phyloP scores from a whole-genome alignment of 2,329 filamentous ascomycete species.

The Cryphonectria naterciae region DNA sequence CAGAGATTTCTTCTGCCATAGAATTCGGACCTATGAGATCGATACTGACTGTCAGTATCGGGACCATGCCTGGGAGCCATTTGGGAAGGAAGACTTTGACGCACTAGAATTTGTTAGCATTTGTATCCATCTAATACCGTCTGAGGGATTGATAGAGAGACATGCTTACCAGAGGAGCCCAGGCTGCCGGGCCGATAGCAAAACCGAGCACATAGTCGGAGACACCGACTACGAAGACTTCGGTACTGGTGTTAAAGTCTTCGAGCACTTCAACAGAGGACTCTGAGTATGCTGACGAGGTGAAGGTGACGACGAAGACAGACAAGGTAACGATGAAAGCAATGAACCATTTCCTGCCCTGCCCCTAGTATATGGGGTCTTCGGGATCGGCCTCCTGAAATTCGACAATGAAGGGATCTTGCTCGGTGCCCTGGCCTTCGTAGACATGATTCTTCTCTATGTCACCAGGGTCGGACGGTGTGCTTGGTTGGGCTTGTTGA shows the following conservation, averaged over 20 bases:
- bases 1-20: slow-evolving; percentile 19
- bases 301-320: slow-evolving; percentile 52
- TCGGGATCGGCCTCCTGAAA: slow-evolving; percentile 50
- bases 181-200: slow-evolving; percentile 58
- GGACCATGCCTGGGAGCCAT: not conserved
- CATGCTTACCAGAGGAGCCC: slow-evolving; percentile 54
- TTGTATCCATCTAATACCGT: not conserved
- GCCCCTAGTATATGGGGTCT: slow-evolving; percentile 45
- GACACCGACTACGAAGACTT: slow-evolving; percentile 52
- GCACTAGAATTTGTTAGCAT: not conserved
- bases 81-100: not conserved
- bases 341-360: slow-evolving; percentile 45
- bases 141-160: slow-evolving; percentile 39
- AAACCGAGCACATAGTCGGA: slow-evolving; percentile 63
- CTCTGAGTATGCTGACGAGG: slow-evolving; percentile 54
- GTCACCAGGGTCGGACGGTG: not conserved
- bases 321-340: slow-evolving; percentile 45
- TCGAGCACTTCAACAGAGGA: slow-evolving; percentile 44
- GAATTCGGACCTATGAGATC: slow-evolving; percentile 35
- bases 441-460: slow-evolving; percentile 1
- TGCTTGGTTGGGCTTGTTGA: not conserved
- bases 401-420: slow-evolving; percentile 49
- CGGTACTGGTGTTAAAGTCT: slow-evolving; percentile 46
- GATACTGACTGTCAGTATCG: not conserved
- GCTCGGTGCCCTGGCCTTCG: slow-evolving; percentile 40